Evolutionary conservation across 148 eudicot genomes (phyloP).

Genomic region (Nyssa sinensis): DNA sequence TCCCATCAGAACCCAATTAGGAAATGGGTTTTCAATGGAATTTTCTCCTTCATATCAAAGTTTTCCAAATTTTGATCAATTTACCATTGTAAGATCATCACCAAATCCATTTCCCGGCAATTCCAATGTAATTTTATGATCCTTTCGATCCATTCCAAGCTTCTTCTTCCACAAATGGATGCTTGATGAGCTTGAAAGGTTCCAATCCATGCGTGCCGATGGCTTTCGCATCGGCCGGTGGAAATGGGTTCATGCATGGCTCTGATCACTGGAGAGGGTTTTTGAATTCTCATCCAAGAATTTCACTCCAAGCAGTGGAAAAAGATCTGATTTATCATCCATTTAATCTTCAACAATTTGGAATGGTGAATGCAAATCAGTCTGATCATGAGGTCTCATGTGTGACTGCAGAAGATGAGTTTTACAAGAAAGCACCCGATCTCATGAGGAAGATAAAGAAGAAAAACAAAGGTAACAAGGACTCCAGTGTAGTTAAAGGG

Average conservation of each 20-base stretch:
- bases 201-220: not conserved
- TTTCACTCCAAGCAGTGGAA: not conserved
- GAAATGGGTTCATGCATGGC: not conserved
- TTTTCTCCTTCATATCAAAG: not conserved
- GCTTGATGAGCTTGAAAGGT: not conserved
- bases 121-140: constrained; percentile 1
- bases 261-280: not conserved
- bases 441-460: constrained; percentile 5
- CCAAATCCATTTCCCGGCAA: not conserved
- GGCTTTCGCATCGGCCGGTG: not conserved
- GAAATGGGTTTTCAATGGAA: not conserved
- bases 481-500: constrained; percentile 4
- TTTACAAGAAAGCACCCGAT: no score
- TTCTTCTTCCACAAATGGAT: not conserved
- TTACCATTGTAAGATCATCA: not conserved
- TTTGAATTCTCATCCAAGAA: not conserved
- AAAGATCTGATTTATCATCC: not conserved
- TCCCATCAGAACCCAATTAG: not conserved
- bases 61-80: constrained; percentile 4
- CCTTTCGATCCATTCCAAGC: constrained; percentile 10
- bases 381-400: not conserved
- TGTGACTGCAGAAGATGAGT: not conserved
- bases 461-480: not conserved
- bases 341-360: not conserved
- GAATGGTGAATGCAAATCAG: not conserved